A percentile compares a stretch with the other conserved stretches of the same genome.
Evolutionary conservation across 2,329 filamentous ascomycete genomes (phyloP).

Genomic region (Sordariomycetes sp.): DNA sequence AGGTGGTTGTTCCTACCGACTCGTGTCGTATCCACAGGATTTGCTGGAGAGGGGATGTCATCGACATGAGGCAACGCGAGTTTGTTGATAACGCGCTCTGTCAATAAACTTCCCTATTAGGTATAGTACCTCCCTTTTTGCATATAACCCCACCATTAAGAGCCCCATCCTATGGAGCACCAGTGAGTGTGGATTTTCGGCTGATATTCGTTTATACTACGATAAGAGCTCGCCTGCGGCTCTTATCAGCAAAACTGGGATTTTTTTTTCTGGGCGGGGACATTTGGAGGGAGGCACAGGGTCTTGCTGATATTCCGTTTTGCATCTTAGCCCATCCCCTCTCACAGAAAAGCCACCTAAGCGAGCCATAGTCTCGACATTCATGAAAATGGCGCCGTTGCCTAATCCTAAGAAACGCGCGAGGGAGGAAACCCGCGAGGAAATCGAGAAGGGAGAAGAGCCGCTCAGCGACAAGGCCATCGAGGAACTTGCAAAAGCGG

Average conservation of each 20-base stretch:
- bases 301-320: not conserved
- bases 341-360: not conserved
- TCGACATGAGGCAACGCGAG: not conserved
- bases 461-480: slow-evolving; percentile 12
- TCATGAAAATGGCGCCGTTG: slow-evolving; percentile 14
- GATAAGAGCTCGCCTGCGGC: slow-evolving; percentile 5
- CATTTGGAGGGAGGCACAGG: not conserved
- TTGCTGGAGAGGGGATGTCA: not conserved
- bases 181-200: not conserved
- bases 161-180: too few species aligned
- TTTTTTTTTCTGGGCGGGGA: slow-evolving; percentile 1
- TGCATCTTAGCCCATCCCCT: not conserved
- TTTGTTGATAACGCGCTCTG: slow-evolving; percentile 2
- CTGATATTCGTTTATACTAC: slow-evolving; percentile 1
- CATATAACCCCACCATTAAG: not conserved
- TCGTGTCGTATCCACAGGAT: not conserved
- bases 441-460: slow-evolving; percentile 7
- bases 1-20: not conserved
- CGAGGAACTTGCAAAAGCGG: slow-evolving; percentile 17
- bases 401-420: slow-evolving; percentile 21
- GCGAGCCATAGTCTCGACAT: not conserved
- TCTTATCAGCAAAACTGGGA: not conserved
- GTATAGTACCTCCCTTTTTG: not conserved
- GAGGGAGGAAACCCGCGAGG: slow-evolving; percentile 18
- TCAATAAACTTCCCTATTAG: slow-evolving; percentile 5